These are phyloP conservation scores for Sporothrix globosa DNA, from an alignment of 2,329 filamentous ascomycete genomes.

Conservation along the genomic window DNA sequence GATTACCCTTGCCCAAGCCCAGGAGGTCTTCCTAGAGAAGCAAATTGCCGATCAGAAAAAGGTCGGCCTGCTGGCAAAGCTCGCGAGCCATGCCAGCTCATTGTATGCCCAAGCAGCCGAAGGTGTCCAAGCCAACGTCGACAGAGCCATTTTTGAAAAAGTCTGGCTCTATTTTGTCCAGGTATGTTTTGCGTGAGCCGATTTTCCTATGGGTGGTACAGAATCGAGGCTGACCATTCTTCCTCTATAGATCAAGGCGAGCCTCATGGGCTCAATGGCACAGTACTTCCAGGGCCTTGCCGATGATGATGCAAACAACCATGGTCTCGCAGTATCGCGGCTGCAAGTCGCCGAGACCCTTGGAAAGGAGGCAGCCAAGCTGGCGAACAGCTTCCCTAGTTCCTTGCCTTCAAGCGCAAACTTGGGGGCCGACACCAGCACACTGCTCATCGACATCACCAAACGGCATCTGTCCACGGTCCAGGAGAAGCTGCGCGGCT, in stretches of 20 bases:
- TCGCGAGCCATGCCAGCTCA: constrained; percentile 87
- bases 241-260: constrained; percentile 67
- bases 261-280: constrained; percentile 79
- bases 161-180: constrained; percentile 85
- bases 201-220: neutral
- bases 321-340: constrained; percentile 82
- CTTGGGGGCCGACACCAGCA: constrained; percentile 75
- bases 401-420: constrained; percentile 81
- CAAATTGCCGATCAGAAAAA: constrained; percentile 93
- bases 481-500: constrained; percentile 75
- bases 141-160: constrained; percentile 89
- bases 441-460: constrained; percentile 74
- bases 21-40: constrained; percentile 97
- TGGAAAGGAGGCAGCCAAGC: constrained; percentile 75
- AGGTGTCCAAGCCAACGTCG: constrained; percentile 89
- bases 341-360: constrained; percentile 78
- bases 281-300: constrained; percentile 93
- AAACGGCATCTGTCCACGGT: constrained; percentile 80
- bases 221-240: neutral
- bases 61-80: constrained; percentile 84
- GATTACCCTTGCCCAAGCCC: constrained; percentile 91
- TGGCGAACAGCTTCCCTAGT: constrained; percentile 78
- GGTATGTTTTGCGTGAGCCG: constrained; percentile 52
- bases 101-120: constrained; percentile 87
- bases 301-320: constrained; percentile 84